Percentiles rank a stretch among this genome's conserved stretches.
Conservation (phyloP, 2,329 filamentous ascomycete species). For the Xylaria arbuscula region DNA sequence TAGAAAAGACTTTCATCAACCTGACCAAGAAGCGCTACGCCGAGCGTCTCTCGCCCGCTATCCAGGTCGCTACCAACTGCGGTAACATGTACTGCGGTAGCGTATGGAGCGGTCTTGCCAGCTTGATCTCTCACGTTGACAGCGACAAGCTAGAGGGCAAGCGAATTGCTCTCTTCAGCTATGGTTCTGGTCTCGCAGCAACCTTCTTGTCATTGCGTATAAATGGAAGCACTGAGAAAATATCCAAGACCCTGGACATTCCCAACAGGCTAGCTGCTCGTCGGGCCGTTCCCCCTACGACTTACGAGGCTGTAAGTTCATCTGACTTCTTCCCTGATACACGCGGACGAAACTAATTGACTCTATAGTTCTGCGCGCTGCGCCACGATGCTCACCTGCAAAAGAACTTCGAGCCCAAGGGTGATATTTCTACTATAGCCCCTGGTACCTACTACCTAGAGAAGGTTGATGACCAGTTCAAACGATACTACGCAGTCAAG, state of each 20-base stretch:
- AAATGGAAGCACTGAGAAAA: conserved; percentile 74
- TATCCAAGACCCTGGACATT: conserved; percentile 76
- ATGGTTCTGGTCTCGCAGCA: conserved; percentile 79
- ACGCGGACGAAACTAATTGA: conserved; percentile 42
- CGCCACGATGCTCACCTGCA: conserved; percentile 86
- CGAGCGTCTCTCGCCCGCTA: conserved; percentile 78
- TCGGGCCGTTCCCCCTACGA: conserved; percentile 73
- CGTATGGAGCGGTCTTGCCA: conserved; percentile 80
- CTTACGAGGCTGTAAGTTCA: conserved; percentile 76
- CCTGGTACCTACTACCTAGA: conserved; percentile 81
- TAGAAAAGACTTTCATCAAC: conserved; percentile 88
- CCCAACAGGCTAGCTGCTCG: conserved; percentile 74
- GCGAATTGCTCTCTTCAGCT: conserved; percentile 81
- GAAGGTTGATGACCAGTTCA: conserved; percentile 87
- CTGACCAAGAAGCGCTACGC: conserved; percentile 86
- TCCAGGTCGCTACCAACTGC: conserved; percentile 81
- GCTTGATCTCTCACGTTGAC: conserved; percentile 73
- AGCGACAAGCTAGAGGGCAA: conserved; percentile 74
- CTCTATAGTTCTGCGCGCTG: conserved; percentile 75
- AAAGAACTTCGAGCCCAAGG: conserved; percentile 79
- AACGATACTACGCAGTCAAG: conserved; percentile 81
- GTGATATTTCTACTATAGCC: conserved; percentile 72
- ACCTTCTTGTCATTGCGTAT: conserved; percentile 80
- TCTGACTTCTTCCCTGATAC: neutral
- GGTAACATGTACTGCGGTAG: conserved; percentile 77